Evolutionary conservation across 768 basidiomycete genomes (phyloP).

Genomic region (Lyophyllum semitale): DNA sequence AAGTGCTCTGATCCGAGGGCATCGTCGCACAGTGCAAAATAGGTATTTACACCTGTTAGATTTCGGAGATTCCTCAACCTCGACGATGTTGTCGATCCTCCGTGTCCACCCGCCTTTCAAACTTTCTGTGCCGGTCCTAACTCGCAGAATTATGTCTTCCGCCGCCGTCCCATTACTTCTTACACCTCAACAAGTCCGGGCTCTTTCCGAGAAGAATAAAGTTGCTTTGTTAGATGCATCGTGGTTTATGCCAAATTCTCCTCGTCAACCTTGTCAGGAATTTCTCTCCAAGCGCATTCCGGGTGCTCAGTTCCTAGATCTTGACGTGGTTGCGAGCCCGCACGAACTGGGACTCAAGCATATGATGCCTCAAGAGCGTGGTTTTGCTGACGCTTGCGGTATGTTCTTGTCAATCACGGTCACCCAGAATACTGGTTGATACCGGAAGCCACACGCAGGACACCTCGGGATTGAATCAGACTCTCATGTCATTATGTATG

Average conservation of each 20-base stretch:
- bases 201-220: slow-evolving; percentile 31
- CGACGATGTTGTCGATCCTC: slow-evolving; percentile 6
- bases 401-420: slow-evolving; percentile 27
- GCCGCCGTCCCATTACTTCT: slow-evolving; percentile 48
- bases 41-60: slow-evolving; percentile 22
- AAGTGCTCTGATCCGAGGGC: slow-evolving; percentile 96
- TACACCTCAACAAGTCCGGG: slow-evolving; percentile 49
- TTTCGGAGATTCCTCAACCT: background rate
- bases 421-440: slow-evolving; percentile 1
- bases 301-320: slow-evolving; percentile 71
- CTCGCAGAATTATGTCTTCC: slow-evolving; percentile 39
- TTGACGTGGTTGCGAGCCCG: slow-evolving; percentile 75
- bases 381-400: slow-evolving; percentile 84
- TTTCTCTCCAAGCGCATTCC: slow-evolving; percentile 70
- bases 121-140: slow-evolving; percentile 7
- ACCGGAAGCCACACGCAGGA: slow-evolving; percentile 33
- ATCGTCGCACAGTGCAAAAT: slow-evolving; percentile 41
- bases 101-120: background rate
- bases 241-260: slow-evolving; percentile 94
- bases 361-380: slow-evolving; percentile 81
- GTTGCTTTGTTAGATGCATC: slow-evolving; percentile 70
- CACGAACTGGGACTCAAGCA: slow-evolving; percentile 85
- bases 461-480: slow-evolving; percentile 69
- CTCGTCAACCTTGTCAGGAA: slow-evolving; percentile 70
- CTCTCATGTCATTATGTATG: slow-evolving; percentile 83